Conservation (phyloP, 164 flowering plant genomes). For the Cinnamomum chago region DNA sequence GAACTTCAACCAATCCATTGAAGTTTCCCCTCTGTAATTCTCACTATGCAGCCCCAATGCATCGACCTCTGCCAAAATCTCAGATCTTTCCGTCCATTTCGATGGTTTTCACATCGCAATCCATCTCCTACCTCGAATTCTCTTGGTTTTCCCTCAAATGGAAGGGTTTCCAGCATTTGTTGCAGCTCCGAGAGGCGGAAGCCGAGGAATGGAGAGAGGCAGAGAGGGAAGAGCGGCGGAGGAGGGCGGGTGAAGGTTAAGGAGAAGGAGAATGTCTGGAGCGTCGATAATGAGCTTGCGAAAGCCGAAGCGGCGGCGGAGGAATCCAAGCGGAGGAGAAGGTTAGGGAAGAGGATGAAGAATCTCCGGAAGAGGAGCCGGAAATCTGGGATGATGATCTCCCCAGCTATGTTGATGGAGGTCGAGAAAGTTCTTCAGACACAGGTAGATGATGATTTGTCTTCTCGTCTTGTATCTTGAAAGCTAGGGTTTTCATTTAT, state of each 20-base stretch:
- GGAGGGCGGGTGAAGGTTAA: conserved; percentile 26
- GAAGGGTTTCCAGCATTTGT: conserved; percentile 14
- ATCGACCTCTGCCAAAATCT: conserved; percentile 24
- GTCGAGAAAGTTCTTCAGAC: conserved; percentile 86
- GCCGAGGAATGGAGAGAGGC: conserved; percentile 3
- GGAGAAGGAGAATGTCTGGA: conserved; percentile 88
- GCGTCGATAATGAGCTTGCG: conserved; percentile 73
- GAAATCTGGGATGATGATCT: conserved; percentile 47
- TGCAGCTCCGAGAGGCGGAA: conserved; percentile 21
- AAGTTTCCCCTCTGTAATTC: not conserved
- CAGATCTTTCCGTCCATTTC: conserved; percentile 11
- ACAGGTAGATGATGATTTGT: conserved; percentile 43
- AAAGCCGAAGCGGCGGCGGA: conserved; percentile 10
- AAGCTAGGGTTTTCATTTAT: not conserved
- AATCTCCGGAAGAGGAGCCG: conserved; percentile 23
- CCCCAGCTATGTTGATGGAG: conserved; percentile 82
- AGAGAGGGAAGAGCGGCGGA: conserved; percentile 11
- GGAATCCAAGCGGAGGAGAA: conserved; percentile 21
- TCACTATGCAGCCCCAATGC: conserved; percentile 30
- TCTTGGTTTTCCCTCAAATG: conserved; percentile 2
- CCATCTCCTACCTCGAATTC: conserved; percentile 3
- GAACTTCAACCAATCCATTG: not conserved
- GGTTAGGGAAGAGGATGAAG: conserved; percentile 33
- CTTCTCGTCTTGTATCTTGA: not conserved
- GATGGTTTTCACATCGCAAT: conserved; percentile 21